phyloP scores from a whole-genome alignment of 225 moss, liverwort and hornwort genomes.

The Takakia lepidozioides region DNA sequence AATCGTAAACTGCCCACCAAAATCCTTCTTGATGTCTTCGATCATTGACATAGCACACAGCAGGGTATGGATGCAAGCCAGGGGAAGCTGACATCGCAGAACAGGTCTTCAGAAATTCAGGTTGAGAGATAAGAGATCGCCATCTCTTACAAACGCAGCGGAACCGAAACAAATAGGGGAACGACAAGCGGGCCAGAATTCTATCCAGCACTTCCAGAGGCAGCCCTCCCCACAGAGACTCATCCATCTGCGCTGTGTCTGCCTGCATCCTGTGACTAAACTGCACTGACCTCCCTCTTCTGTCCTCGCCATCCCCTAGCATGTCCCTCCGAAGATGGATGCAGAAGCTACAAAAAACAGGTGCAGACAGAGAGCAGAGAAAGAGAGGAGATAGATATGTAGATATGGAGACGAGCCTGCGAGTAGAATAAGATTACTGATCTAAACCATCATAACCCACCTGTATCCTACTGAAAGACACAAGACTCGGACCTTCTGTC shows the following conservation, averaged over 20 bases:
- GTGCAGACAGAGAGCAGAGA: too few relatives aligned
- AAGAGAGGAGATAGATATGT: too few relatives aligned
- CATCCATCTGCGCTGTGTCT: constrained; percentile 8
- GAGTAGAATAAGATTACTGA: too few relatives aligned
- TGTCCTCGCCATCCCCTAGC: too few relatives aligned
- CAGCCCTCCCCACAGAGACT: constrained; percentile 10
- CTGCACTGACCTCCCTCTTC: too few relatives aligned
- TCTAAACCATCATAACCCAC: too few relatives aligned
- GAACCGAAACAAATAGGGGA: constrained; percentile 16
- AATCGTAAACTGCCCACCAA: constrained; percentile 25
- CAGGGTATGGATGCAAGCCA: constrained; percentile 19
- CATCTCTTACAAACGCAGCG: constrained; percentile 30
- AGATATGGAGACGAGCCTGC: too few relatives aligned
- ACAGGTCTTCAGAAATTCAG: constrained; percentile 19
- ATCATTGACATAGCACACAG: constrained; percentile 23
- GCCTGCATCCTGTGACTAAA: too few relatives aligned
- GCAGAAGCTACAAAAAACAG: too few relatives aligned
- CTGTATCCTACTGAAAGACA: too few relatives aligned
- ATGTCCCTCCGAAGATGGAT: too few relatives aligned
- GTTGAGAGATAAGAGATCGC: constrained; percentile 11
- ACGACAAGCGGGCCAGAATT: constrained; percentile 13
- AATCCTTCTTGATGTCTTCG: constrained; percentile 14
- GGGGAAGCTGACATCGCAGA: constrained; percentile 8
- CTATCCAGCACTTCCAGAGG: constrained; percentile 26
- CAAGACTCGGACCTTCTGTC: too few relatives aligned